phyloP scores from a whole-genome alignment of 1,139 yeast species.

The Suhomyces wounanorum region DNA sequence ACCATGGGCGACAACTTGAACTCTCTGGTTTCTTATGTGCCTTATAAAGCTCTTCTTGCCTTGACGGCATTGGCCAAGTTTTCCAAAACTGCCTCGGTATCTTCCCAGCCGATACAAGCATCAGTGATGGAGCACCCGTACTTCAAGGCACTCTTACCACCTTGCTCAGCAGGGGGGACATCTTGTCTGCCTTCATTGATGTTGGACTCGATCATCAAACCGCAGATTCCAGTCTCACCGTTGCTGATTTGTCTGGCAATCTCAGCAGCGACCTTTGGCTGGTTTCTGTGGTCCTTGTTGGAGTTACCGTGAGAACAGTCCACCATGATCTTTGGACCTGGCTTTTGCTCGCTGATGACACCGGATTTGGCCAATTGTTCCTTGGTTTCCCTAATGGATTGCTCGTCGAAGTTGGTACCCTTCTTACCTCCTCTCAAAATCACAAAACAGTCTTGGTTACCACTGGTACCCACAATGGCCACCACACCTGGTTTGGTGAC shows the following conservation, averaged over 20 bases:
- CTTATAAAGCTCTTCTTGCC: slow-evolving; percentile 56
- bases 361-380: slow-evolving; percentile 56
- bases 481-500: slow-evolving; percentile 92
- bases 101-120: slow-evolving; percentile 91
- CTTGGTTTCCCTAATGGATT: slow-evolving; percentile 68
- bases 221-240: slow-evolving; percentile 83
- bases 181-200: slow-evolving; percentile 91
- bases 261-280: slow-evolving; percentile 84
- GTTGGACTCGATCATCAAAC: slow-evolving; percentile 95
- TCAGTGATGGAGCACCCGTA: slow-evolving; percentile 97
- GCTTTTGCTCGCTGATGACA: slow-evolving; percentile 23
- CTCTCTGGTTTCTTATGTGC: background rate
- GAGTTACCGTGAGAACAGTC: slow-evolving; percentile 98
- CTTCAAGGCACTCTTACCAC: slow-evolving; percentile 70
- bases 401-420: slow-evolving; percentile 86
- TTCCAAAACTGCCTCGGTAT: slow-evolving; percentile 72
- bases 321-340: slow-evolving; percentile 80
- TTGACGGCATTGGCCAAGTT: slow-evolving; percentile 77
- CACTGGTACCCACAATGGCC: slow-evolving; percentile 93
- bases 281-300: slow-evolving; percentile 84
- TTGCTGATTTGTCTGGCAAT: slow-evolving; percentile 74
- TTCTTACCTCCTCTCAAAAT: slow-evolving; percentile 94
- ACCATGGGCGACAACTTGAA: background rate
- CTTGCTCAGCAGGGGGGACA: slow-evolving; percentile 66
- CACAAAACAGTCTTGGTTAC: slow-evolving; percentile 87